These are phyloP conservation scores for Endoconidiophora laricicola DNA, from an alignment of 2,329 filamentous ascomycete genomes.

Conservation along the genomic window DNA sequence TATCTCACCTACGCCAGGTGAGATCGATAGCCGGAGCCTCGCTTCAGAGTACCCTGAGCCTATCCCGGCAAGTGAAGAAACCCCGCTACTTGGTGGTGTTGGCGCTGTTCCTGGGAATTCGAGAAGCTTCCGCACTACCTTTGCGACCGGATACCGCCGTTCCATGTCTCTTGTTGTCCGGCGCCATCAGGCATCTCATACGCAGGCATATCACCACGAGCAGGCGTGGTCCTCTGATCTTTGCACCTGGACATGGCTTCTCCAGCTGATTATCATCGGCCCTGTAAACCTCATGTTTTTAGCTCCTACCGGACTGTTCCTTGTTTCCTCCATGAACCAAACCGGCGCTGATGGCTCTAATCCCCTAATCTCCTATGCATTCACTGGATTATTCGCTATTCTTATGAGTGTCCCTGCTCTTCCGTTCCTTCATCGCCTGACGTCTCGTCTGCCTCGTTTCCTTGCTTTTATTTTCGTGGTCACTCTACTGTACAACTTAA, in stretches of 20 bases:
- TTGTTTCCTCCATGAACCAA: slow-evolving; percentile 58
- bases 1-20: slow-evolving; percentile 20
- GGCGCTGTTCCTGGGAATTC: slow-evolving; percentile 14
- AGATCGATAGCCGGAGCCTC: slow-evolving; percentile 10
- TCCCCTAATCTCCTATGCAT: slow-evolving; percentile 53
- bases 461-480: slow-evolving; percentile 55
- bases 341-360: slow-evolving; percentile 72
- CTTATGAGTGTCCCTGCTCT: slow-evolving; percentile 58
- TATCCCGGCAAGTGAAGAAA: slow-evolving; percentile 25
- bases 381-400: slow-evolving; percentile 50
- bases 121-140: slow-evolving; percentile 29
- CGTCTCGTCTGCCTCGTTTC: slow-evolving; percentile 64
- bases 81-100: slow-evolving; percentile 26
- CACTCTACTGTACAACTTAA: slow-evolving; percentile 71
- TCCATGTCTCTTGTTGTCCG: slow-evolving; percentile 24
- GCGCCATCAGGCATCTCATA: slow-evolving; percentile 19
- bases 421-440: slow-evolving; percentile 77
- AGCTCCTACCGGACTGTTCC: slow-evolving; percentile 57
- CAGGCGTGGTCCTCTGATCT: slow-evolving; percentile 72
- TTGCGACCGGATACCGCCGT: slow-evolving; percentile 38
- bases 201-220: slow-evolving; percentile 46
- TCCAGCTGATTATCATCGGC: slow-evolving; percentile 68
- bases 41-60: slow-evolving; percentile 8
- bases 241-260: slow-evolving; percentile 70
- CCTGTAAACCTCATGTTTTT: slow-evolving; percentile 64